Evolutionary conservation across 78 protist genomes (phyloP).

Genomic region (Monocercomonoides exilis): DNA sequence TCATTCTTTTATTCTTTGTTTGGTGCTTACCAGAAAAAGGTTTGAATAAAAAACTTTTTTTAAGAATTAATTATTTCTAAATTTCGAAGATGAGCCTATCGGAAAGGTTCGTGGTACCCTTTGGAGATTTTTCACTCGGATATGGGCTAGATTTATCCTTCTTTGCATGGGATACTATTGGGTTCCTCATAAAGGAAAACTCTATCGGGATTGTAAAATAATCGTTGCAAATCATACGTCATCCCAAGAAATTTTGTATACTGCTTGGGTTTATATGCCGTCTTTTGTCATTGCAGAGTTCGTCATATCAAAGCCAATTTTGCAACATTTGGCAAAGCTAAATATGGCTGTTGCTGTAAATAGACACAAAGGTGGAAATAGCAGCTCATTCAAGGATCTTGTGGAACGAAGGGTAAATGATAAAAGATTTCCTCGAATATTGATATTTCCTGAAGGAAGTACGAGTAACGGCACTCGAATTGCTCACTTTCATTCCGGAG

Average conservation of each 20-base stretch:
- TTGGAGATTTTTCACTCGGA: no score
- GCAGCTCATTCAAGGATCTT: not conserved
- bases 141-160: no score
- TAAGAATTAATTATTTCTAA: no score
- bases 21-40: no score
- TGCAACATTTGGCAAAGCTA: not conserved
- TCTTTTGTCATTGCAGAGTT: not conserved
- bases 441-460: not conserved
- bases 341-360: not conserved
- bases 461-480: not conserved
- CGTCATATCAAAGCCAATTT: not conserved
- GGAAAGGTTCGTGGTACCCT: no score
- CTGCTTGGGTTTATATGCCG: not conserved
- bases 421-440: not conserved
- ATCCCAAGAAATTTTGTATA: not conserved
- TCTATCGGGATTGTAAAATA: no score
- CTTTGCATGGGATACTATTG: no score
- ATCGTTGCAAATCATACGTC: not conserved
- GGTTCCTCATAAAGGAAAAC: no score
- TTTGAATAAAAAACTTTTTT: no score
- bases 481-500: not conserved
- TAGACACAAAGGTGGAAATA: not conserved
- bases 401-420: not conserved
- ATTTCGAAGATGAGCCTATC: no score
- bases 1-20: no score